A percentile compares a stretch with the other conserved stretches of the same genome.
These are phyloP conservation scores for Hypseocharis bilobata DNA, from an alignment of 441 rosid species.

Conservation along the genomic window DNA sequence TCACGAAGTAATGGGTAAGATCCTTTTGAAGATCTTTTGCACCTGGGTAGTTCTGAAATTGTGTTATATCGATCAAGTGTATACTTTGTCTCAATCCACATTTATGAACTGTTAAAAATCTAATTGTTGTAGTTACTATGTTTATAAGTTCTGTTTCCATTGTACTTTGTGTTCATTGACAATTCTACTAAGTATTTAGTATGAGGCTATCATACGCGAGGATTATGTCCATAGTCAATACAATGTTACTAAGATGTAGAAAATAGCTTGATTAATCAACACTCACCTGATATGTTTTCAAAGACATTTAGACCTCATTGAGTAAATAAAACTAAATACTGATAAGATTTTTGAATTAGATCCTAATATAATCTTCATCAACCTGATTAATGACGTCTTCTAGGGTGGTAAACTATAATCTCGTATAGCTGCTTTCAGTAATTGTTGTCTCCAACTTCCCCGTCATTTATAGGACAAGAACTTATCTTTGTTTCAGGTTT, in stretches of 20 bases:
- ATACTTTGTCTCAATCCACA: not conserved
- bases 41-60: not conserved
- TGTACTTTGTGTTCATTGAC: not conserved
- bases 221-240: not conserved
- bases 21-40: conserved; percentile 9
- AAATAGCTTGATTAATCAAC: not conserved
- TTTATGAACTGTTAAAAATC: not conserved
- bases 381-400: not conserved
- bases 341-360: not conserved
- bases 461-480: not conserved
- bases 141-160: not conserved
- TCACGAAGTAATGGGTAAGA: conserved; percentile 96
- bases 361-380: not conserved
- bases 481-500: not conserved
- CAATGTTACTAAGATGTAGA: not conserved
- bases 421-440: not conserved
- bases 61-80: not conserved
- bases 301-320: not conserved
- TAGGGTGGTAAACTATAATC: not conserved
- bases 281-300: not conserved
- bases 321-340: not conserved
- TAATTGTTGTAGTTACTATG: not conserved
- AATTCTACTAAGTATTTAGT: not conserved
- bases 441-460: not conserved
- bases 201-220: not conserved